These are phyloP conservation scores for Phaeotremella fagi DNA, from an alignment of 768 basidiomycete genomes.

Conservation along the genomic window DNA sequence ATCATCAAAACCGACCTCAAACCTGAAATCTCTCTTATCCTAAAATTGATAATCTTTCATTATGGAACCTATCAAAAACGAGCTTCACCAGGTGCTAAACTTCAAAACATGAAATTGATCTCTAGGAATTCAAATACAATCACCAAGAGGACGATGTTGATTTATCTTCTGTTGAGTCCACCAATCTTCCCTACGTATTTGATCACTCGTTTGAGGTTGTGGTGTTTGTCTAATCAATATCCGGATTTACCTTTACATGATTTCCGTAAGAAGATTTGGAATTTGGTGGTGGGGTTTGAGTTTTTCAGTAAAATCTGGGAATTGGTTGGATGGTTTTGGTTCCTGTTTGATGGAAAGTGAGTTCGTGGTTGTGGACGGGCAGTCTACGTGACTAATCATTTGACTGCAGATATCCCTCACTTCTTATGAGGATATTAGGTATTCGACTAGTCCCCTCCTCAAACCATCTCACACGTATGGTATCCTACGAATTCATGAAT, in stretches of 20 bases:
- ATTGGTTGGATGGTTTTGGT: constrained; percentile 71
- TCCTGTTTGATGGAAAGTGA: constrained; percentile 81
- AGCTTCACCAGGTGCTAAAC: constrained; percentile 39
- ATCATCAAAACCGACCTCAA: constrained; percentile 62
- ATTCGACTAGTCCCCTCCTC: constrained; percentile 71
- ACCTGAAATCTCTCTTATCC: constrained; percentile 62
- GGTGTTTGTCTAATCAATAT: constrained; percentile 81
- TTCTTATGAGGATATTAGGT: constrained; percentile 69
- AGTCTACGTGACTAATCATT: not conserved
- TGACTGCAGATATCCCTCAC: constrained; percentile 68
- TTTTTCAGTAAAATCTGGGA: constrained; percentile 60
- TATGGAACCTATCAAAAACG: constrained; percentile 20
- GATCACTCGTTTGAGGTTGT: constrained; percentile 64
- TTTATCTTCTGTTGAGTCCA: constrained; percentile 60
- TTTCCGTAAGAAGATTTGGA: constrained; percentile 68
- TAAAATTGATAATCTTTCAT: constrained; percentile 32
- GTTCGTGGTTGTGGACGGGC: too few relatives aligned
- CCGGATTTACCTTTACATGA: constrained; percentile 82
- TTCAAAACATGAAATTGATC: constrained; percentile 31
- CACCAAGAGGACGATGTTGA: too few relatives aligned
- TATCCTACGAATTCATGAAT: constrained; percentile 99
- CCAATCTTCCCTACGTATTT: constrained; percentile 75
- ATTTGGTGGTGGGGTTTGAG: constrained; percentile 62
- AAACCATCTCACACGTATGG: constrained; percentile 66
- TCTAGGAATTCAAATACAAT: not conserved